Base-by-base conservation (phyloP, 768 basidiomycete genomes). In the Coprinopsis sp. region DNA sequence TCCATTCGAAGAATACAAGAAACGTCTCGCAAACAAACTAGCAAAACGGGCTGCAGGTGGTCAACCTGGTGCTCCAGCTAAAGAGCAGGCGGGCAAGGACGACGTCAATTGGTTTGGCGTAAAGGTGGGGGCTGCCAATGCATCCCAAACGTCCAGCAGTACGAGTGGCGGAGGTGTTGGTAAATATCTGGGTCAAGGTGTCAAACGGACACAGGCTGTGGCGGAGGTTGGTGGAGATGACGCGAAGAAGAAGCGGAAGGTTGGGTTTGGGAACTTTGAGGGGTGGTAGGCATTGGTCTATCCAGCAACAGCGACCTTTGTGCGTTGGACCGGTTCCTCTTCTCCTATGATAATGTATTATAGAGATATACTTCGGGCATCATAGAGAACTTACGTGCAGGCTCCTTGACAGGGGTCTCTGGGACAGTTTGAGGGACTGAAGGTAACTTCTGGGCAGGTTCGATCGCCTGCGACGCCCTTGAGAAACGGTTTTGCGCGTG, bases 1-100 rank as follows among this genome's bases (percentile, higher is more conserved):
- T 64, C 96, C 96, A 0, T 98, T 96, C 58, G 88, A 95, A 44
- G 86, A 87, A 30, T 97, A 96, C 66, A 91, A 94, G 60, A 74
- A 72, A 19, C 83, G 91, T 12, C 77, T 91, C 6, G 78, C 79
- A 27, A 92, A 87, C 58, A 88, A 87, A 54, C 75, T 90, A 8
- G 82, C 86, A 37, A 79, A 71, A 52, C 69, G 71, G 52, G 72
- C 71, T 1, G 65, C 64, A 31, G 56, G 56, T 39, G 58, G 46
- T 28, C 57, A 64, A 16, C 30, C 40, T 10, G 40, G 16, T 14
- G 50, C 61, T 65, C 56, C 57, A 52, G 44, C 51, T 54, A 71
- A 79, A 34, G 78, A 80, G 57, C 81, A 79, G 56, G n/a, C n/a
- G n/a, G n/a, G n/a, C n/a, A 73, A 78, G 38, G 78, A 77, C n/a